Base-by-base conservation (phyloP, 1,139 yeast species). In the Waltiozyma solani region DNA sequence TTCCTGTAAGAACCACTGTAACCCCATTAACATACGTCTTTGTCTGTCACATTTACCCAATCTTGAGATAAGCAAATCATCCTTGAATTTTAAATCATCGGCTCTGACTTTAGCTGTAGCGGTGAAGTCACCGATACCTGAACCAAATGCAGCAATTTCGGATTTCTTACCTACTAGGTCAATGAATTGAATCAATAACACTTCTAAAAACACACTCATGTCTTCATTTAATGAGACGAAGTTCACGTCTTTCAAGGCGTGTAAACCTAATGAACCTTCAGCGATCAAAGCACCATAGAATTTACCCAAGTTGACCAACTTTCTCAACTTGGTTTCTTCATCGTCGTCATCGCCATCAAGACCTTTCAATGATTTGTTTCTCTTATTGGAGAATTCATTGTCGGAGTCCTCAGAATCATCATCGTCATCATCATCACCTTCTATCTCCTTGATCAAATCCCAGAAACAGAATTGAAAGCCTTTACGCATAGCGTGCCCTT, bases 391-490 rank as follows among this genome's bases (percentile, higher is more conserved):
- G 37, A 47, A 46, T 32, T 55, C 58, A 5, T 31, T 40, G 12
- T 17, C 35, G 17, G 6, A 22, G 3, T 19, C 24, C 14, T 40
- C 40, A n/a, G 44, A 54, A 15, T 48, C 59, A 8, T 48, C 57
- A 13, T 56, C 61, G 6, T 56, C 60, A 10, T 62, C 67, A 6
- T 59, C 70, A 7, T 69, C 73, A 4, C 66, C 71, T 49, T 82
- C 95, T 36, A 86, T 64, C 27, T 79, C 86, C 47, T 77, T 76
- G n/a, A 89, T 53, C 37, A 79, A 69, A 57, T 91, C 96, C 97
- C 97, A 93, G 34, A 93, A 67, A 54, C 78, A 69, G 57, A 91
- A 87, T 55, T 91, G 96, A 50, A 93, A 80, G 0, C 95, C 76
- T 57, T 89, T 89, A 52, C 85, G 71, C 57, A 82, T 64, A 2